These are phyloP conservation scores for Selaginella moellendorffii DNA, from an alignment of 75 land plant genomes.

Conservation along the genomic window DNA sequence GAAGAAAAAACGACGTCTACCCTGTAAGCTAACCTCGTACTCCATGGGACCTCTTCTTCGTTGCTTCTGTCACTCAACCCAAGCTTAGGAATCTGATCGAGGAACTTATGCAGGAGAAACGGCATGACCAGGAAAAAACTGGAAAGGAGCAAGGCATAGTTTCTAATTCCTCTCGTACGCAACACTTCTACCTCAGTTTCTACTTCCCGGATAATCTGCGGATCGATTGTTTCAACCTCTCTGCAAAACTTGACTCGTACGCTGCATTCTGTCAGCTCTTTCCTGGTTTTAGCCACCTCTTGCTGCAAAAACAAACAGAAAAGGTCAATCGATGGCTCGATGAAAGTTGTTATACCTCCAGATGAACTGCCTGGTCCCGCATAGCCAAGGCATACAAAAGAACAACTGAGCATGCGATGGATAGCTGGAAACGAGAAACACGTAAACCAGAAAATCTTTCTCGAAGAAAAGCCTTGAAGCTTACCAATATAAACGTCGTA, in stretches of 20 bases:
- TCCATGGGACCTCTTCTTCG: slow-evolving; percentile 56
- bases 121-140: slow-evolving; percentile 21
- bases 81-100: slow-evolving; percentile 26
- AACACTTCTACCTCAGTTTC: neutral
- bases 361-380: slow-evolving; percentile 1
- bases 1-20: slow-evolving; percentile 67
- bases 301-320: slow-evolving; percentile 1
- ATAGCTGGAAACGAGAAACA: neutral
- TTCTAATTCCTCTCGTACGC: neutral
- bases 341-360: slow-evolving; percentile 2
- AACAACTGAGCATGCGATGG: neutral
- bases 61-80: slow-evolving; percentile 11
- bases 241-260: neutral
- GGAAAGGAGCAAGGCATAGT: neutral
- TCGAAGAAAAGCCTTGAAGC: neutral
- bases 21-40: slow-evolving; percentile 58
- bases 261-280: neutral
- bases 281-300: neutral
- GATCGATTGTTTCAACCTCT: neutral
- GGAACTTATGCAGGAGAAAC: slow-evolving; percentile 29
- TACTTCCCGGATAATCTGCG: neutral
- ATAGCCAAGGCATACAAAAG: slow-evolving; percentile 3
- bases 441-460: neutral
- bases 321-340: neutral
- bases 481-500: neutral